Percentiles rank a stretch among this genome's conserved stretches.
These are phyloP conservation scores for Cryptosporidium felis DNA, from an alignment of 169 alveolate species.

Conservation along the genomic window DNA sequence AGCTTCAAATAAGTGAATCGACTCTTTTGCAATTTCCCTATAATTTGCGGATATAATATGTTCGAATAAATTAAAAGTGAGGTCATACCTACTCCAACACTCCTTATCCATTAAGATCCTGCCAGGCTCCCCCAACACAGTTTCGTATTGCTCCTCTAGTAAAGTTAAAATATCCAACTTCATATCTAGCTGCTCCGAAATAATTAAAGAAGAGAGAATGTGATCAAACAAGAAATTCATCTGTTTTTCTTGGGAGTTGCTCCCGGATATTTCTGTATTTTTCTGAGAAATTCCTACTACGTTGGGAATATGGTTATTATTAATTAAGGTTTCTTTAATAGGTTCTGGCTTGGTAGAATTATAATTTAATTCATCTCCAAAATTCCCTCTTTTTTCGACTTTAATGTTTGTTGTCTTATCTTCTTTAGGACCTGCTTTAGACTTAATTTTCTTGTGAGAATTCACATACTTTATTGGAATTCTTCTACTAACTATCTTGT, in stretches of 20 bases:
- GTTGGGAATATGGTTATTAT: too few relatives aligned
- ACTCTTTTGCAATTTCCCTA: slow-evolving; percentile 7
- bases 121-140: slow-evolving; percentile 10
- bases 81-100: slow-evolving; percentile 45
- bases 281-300: too few relatives aligned
- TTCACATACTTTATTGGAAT: slow-evolving; percentile 5
- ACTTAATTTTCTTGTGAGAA: neutral
- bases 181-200: slow-evolving; percentile 8
- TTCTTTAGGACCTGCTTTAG: neutral
- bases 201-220: slow-evolving; percentile 28
- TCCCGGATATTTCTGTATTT: too few relatives aligned
- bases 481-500: slow-evolving; percentile 9
- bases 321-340: too few relatives aligned
- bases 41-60: slow-evolving; percentile 15
- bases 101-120: neutral
- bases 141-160: slow-evolving; percentile 42
- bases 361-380: too few relatives aligned
- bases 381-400: neutral
- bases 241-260: too few relatives aligned
- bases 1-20: slow-evolving; percentile 48
- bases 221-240: slow-evolving; percentile 42
- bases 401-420: neutral
- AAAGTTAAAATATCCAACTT: slow-evolving; percentile 44
- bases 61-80: slow-evolving; percentile 33
- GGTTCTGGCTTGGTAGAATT: too few relatives aligned